A percentile compares a stretch with the other conserved stretches of the same genome.
phyloP scores from a whole-genome alignment of 2,329 filamentous ascomycete genomes.

The Alternaria sp. region DNA sequence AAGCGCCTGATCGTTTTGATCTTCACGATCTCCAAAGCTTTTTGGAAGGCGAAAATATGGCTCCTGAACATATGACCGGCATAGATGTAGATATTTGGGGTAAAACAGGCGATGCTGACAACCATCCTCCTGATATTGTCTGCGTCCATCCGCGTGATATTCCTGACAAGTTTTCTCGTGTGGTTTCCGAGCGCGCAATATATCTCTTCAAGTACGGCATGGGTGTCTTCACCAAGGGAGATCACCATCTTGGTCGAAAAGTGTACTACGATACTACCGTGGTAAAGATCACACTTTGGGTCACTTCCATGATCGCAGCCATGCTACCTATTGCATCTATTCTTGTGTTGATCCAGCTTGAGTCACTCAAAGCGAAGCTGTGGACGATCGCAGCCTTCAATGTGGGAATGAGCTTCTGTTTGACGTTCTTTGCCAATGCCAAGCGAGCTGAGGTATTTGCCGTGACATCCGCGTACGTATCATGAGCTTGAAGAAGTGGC shows the following conservation, averaged over 20 bases:
- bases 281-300: slow-evolving; percentile 21
- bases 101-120: neutral
- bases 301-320: slow-evolving; percentile 30
- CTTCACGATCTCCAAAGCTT: slow-evolving; percentile 15
- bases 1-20: slow-evolving; percentile 10
- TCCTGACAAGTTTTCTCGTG: slow-evolving; percentile 19
- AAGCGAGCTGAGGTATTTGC: slow-evolving; percentile 37
- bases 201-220: slow-evolving; percentile 13
- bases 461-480: slow-evolving; percentile 36
- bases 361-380: slow-evolving; percentile 20
- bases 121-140: slow-evolving; percentile 7
- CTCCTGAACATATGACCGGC: neutral
- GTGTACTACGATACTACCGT: slow-evolving; percentile 7
- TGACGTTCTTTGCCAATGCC: slow-evolving; percentile 30
- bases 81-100: slow-evolving; percentile 1
- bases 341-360: slow-evolving; percentile 18
- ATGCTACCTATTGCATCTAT: slow-evolving; percentile 35
- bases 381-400: slow-evolving; percentile 34
- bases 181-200: slow-evolving; percentile 15
- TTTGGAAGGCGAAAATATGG: slow-evolving; percentile 1
- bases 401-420: slow-evolving; percentile 28
- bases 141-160: slow-evolving; percentile 6
- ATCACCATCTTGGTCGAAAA: neutral
- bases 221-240: neutral
- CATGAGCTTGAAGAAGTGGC: neutral